A percentile compares a stretch with the other conserved stretches of the same genome.
These are phyloP conservation scores for Aechmea fasciata DNA, from an alignment of 176 grass and related monocot genomes.

Conservation along the genomic window DNA sequence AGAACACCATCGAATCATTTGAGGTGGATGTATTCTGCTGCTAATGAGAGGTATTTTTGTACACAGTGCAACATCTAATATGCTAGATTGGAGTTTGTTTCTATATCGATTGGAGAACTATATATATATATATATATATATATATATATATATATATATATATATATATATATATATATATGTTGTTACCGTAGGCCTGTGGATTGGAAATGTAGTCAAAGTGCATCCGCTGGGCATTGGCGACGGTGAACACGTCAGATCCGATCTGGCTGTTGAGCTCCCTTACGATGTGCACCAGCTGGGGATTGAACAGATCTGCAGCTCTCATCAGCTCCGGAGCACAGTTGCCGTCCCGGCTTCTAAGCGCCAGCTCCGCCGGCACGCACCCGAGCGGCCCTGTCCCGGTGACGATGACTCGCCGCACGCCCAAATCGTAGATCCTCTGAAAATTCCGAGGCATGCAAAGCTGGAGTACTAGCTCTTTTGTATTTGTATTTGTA, in stretches of 20 bases:
- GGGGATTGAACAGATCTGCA: conserved; percentile 77
- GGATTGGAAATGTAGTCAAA: conserved; percentile 84
- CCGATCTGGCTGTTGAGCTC: conserved; percentile 49
- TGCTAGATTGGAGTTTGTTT: too few species aligned
- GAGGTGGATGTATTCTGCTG: too few species aligned
- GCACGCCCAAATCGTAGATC: conserved; percentile 57
- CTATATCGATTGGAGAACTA: too few species aligned
- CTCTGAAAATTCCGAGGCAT: conserved; percentile 31
- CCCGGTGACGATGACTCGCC: conserved; percentile 79
- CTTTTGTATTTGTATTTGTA: too few species aligned
- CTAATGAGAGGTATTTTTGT: too few species aligned
- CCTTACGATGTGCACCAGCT: conserved; percentile 34
- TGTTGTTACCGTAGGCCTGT: conserved; percentile 57
- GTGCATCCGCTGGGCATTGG: conserved; percentile 57
- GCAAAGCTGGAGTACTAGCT: too few species aligned
- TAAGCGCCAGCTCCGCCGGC: conserved; percentile 70
- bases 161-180: too few species aligned
- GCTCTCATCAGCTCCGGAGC: conserved; percentile 56
- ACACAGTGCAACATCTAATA: too few species aligned
- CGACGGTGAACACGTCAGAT: conserved; percentile 49
- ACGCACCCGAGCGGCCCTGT: conserved; percentile 87
- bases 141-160: too few species aligned
- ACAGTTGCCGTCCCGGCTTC: conserved; percentile 56
- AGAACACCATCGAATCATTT: too few species aligned
- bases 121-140: too few species aligned